Percentiles rank a stretch among this genome's conserved stretches.
phyloP scores from a whole-genome alignment of 768 basidiomycete species.

The Hortiboletus campestris region DNA sequence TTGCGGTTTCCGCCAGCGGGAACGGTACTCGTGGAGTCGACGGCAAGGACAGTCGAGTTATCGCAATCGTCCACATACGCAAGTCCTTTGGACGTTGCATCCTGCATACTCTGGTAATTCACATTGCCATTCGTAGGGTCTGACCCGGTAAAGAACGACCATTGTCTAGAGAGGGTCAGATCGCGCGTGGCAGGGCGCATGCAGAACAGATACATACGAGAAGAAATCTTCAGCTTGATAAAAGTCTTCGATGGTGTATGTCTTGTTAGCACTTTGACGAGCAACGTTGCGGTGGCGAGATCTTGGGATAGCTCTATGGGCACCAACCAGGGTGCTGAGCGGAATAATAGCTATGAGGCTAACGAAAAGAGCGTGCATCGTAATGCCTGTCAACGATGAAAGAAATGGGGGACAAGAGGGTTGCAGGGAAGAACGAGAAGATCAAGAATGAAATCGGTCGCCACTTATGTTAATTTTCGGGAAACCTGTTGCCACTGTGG shows the following conservation, averaged over 20 bases:
- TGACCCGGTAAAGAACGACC: constrained; percentile 58
- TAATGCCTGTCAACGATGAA: constrained; percentile 7
- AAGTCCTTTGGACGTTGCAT: constrained; percentile 53
- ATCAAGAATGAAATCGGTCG: neutral
- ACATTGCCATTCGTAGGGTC: constrained; percentile 77
- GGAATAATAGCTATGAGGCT: constrained; percentile 33
- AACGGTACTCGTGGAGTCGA: constrained; percentile 55
- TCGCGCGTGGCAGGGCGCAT: neutral
- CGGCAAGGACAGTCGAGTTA: constrained; percentile 57
- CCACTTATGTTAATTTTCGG: constrained; percentile 3
- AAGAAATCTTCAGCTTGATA: constrained; percentile 58
- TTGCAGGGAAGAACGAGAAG: neutral
- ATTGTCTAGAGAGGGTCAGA: constrained; percentile 43
- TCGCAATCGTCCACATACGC: constrained; percentile 58
- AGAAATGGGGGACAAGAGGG: constrained; percentile 5
- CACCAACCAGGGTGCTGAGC: constrained; percentile 38
- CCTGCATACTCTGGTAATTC: constrained; percentile 47
- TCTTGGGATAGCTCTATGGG: constrained; percentile 22
- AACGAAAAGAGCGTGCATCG: constrained; percentile 35
- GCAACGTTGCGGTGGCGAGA: constrained; percentile 31
- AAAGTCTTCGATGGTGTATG: constrained; percentile 38
- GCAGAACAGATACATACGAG: constrained; percentile 40
- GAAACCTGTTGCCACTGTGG: neutral
- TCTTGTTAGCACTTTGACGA: constrained; percentile 23
- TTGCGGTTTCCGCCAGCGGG: constrained; percentile 51